Evolutionary conservation across 306 rosid genomes (phyloP), one percentile per base, ranked within the genome.

Genomic region (Pachyrhizus erosus): DNA sequence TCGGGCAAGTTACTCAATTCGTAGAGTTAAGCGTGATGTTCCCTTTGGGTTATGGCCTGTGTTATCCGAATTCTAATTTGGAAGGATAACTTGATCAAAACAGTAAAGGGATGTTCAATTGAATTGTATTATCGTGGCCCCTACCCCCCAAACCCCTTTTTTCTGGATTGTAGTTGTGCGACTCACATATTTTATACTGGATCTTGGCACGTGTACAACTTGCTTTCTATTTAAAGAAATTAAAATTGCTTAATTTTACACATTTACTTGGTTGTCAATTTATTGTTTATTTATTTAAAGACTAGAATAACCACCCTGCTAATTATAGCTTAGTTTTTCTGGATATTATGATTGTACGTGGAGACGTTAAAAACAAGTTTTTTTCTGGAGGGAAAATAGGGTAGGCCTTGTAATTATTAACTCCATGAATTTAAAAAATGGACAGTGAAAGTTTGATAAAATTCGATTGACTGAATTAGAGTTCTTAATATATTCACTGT

Each of bases 101-200:
- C 69, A 27, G 43, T 34, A 14, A 67, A 74, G 78, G 61, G 80
- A 69, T 61, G 77, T 82, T 78, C 42, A 23, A 31, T 81, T 86
- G 52, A 26, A 29, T 14, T 78, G 14, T 70, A 81, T 86, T 33
- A 15, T 29, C 24, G 15, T 57, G 58, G 60, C 31, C 24, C 24
- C 20, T 0, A 13, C 24, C 29, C 8, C 43, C 21, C 1, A 1
- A 48, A n/a, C 26, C 46, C 20, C 14, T 46, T 55, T 37, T 5
- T 17, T 21, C n/a, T 76, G 60, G 20, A 80, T 39, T 76, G 20
- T 61, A 48, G 39, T 74, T 29, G 71, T n/a, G 54, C 7, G 37
- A 52, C 40, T 74, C 68, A 24, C 68, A 24, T 57, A 71, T 66
- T 48, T 78, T 73, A 74, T 74, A 74, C 68, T 57, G 20, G 37